Base-by-base conservation (phyloP, 768 basidiomycete genomes). In the Cystofilobasidium bisporidii region DNA sequence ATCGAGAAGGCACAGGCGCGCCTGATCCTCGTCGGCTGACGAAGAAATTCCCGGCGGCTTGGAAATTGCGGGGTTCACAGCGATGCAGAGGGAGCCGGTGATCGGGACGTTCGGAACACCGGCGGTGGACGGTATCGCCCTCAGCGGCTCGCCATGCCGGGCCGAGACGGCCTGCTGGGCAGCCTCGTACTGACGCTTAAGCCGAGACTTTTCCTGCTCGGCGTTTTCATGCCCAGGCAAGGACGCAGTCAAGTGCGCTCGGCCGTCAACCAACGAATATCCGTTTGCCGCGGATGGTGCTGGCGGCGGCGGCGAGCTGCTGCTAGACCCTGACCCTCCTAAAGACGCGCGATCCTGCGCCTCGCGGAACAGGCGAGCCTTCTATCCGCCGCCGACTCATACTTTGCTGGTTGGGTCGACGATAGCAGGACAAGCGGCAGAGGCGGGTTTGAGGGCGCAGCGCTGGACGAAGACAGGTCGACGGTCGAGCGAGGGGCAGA, bases 181-280 rank as follows among this genome's bases (percentile, higher is more conserved):
- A 9, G 48, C 24, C 36, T 63, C 45, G 50, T 36, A 63, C 36
- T 56, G 53, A 2, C 53, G 26, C 53, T 20, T 28, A 30, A 63
- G 45, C 38, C 63, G 32, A 33, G 63, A 50, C 50, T 63, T 63
- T 38, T 63, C 63, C 38, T 63, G 53, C 63, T 56, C 55, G 5
- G 63, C 53, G 5, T 5, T 56, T 30, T 56, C 53, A 30, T 30
- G n/a, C 60, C n/a, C 20, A 2, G 33, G 60, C 10, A 17, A 5
- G 5, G 53, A 50, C 3, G 48, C 22, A 15, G 26, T 20, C 3
- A 24, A 15, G 22, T 6, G 15, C 48, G 26, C 3, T 3, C 48
- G 22, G 6, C 36, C 36, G 36, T 12, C 12, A 36, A 5, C 20
- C n/a, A 18, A 24, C 45, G 18, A 24, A 55, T 6, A 15, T 20